phyloP scores from a whole-genome alignment of 73 alveolate genomes.

The Tetrahymena thermophila region DNA sequence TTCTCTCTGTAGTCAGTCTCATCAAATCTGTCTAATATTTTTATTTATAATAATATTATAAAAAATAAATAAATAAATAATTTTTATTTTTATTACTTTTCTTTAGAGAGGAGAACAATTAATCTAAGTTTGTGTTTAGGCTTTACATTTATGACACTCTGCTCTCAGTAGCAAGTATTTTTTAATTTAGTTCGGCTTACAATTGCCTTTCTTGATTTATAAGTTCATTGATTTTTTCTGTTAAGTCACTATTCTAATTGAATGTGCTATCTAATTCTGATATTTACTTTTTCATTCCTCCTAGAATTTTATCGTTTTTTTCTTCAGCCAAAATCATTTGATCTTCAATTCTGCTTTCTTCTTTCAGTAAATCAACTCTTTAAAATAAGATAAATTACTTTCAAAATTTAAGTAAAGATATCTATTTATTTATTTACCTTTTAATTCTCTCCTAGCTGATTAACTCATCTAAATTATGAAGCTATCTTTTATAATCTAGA shows the following conservation, averaged over 20 bases:
- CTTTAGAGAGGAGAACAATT: neutral
- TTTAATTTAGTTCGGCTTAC: neutral
- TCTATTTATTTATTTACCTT: neutral
- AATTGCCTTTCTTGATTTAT: neutral
- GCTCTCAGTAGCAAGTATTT: neutral
- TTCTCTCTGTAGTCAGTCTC: neutral
- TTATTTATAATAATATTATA: neutral
- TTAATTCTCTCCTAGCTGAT: slow-evolving; percentile 21
- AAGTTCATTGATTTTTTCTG: neutral
- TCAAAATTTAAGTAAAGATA: neutral
- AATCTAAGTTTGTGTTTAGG: neutral
- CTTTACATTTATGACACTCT: neutral
- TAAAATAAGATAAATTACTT: neutral
- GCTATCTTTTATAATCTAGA: slow-evolving; percentile 25
- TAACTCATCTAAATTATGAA: slow-evolving; percentile 22
- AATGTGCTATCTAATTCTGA: neutral
- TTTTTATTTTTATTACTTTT: neutral
- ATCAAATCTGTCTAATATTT: neutral
- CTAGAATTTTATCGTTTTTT: neutral
- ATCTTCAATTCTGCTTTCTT: neutral
- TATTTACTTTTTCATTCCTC: neutral
- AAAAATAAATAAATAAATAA: neutral
- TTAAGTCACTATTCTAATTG: neutral
- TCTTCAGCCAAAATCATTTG: neutral
- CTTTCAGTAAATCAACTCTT: neutral